Base-by-base conservation (phyloP, 2,329 filamentous ascomycete genomes). In the Ustilaginoidea virens region DNA sequence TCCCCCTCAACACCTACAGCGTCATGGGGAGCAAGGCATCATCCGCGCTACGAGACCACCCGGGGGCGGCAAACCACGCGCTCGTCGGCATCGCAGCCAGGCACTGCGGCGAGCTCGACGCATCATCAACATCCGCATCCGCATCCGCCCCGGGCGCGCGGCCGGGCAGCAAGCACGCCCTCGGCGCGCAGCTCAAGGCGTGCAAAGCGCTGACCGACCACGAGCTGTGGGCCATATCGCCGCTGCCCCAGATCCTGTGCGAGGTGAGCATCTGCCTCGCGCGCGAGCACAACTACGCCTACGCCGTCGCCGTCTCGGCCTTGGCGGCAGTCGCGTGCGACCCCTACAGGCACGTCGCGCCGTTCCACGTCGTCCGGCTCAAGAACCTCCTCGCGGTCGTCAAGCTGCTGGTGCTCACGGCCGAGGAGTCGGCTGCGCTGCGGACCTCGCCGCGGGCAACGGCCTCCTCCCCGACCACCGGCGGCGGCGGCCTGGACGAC, bases 301-400 rank as follows among this genome's bases (percentile, higher is more conserved):
- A 53, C 22, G 56, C 58, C 1, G 52, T 72, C 4, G 54, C 58
- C 10, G 42, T 65, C 5, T 48, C 58, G 2, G 64, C 63, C 36
- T 59, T 72, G 14, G 39, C 60, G 1, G 58, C 61, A 5, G 49
- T 59, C 5, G 45, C 56, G 14, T 55, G 58, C 37, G 62, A 72
- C 18, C 61, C 68, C 1, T 63, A 61, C 41, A 60, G 58, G 23
- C 54, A 58, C 29, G 51, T 59, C 9, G 56, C 61, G 31, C 62
- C 66, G 1, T 69, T 69, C 39, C 55, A 62, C 26, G 56, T 58
- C 0, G 51, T 55, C 16, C 53, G 70, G 15, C 49, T 69, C 17
- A 67, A 66, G 40, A 57, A 59, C 8, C 42, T 71, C 8, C 51
- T 69, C 29, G 52, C 61, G 25, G 48, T 73, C 11, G 61, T 61